Percentiles rank a stretch among this genome's conserved stretches.
Evolutionary conservation across 2,329 filamentous ascomycete genomes (phyloP).

Genomic region (Aspergillus sp.): DNA sequence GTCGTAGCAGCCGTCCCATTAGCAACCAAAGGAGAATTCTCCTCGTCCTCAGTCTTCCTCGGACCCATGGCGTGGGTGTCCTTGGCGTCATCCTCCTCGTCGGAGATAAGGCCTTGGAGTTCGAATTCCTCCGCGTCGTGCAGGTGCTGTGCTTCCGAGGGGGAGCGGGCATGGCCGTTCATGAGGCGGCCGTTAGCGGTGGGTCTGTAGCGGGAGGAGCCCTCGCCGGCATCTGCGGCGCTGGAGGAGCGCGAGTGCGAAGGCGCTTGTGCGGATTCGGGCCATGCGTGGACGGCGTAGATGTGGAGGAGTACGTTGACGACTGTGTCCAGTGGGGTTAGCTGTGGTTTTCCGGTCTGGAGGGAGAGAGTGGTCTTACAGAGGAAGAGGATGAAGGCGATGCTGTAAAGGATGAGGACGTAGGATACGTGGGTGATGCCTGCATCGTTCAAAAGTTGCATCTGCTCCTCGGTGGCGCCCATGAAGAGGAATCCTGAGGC

Average conservation of each 20-base stretch:
- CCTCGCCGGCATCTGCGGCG: conserved; percentile 19
- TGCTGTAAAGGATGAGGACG: conserved; percentile 84
- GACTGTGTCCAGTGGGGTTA: conserved; percentile 49
- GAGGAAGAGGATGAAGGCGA: conserved; percentile 88
- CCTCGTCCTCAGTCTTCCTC: conserved; percentile 36
- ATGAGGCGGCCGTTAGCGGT: conserved; percentile 16
- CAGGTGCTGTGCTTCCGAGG: conserved; percentile 54
- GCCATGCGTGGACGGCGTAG: conserved; percentile 68
- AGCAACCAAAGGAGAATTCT: conserved; percentile 25
- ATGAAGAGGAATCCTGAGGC: conserved; percentile 96
- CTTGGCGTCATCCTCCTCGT: conserved; percentile 69
- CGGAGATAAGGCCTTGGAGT: conserved; percentile 83
- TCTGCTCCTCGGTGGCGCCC: conserved; percentile 96
- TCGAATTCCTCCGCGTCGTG: conserved; percentile 91
- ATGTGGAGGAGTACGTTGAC: conserved; percentile 81
- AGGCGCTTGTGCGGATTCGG: conserved; percentile 34
- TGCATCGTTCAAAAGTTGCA: conserved; percentile 72
- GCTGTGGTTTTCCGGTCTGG: no score
- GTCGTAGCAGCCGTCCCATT: conserved; percentile 17
- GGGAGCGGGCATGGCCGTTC: conserved; percentile 49
- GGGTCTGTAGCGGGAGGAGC: conserved; percentile 18
- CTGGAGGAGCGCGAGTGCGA: conserved; percentile 11
- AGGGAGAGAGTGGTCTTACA: no score
- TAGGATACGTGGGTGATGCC: conserved; percentile 88
- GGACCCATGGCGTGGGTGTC: conserved; percentile 23